Evolutionary conservation across 192 early-diverging fungal species (phyloP).

Genomic region (Mortierella hygrophila): DNA sequence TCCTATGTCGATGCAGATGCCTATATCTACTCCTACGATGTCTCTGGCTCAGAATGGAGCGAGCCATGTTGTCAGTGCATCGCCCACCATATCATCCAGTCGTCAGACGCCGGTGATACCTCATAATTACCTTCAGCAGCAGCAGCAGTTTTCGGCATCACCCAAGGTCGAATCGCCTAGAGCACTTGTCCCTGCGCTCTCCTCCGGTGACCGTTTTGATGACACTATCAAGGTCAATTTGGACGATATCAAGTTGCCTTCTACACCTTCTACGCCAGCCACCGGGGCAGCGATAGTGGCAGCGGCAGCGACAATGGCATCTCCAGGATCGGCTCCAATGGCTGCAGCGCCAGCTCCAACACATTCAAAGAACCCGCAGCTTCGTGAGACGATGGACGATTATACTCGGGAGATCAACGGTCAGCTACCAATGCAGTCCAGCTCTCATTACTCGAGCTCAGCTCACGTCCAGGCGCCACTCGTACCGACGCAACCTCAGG

Average conservation of each 20-base stretch:
- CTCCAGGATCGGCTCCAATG: background rate
- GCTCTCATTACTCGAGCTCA: background rate
- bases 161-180: slow-evolving; percentile 9
- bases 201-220: slow-evolving; percentile 18
- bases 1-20: background rate
- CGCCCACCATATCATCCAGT: slow-evolving; percentile 4
- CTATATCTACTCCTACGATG: background rate
- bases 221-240: slow-evolving; percentile 39
- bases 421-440: background rate
- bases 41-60: background rate
- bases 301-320: background rate
- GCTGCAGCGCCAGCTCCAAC: background rate
- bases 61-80: slow-evolving; percentile 13
- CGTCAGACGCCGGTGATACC: slow-evolving; percentile 17
- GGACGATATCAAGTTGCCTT: slow-evolving; percentile 35
- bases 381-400: slow-evolving; percentile 6
- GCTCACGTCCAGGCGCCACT: background rate
- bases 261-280: slow-evolving; percentile 13
- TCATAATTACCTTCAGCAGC: slow-evolving; percentile 17
- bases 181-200: background rate
- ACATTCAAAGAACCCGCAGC: slow-evolving; percentile 37
- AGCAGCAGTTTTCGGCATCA: slow-evolving; percentile 7
- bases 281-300: background rate
- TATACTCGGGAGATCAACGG: background rate
- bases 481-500: slow-evolving; percentile 16